Evolutionary conservation across 768 basidiomycete genomes (phyloP).

Genomic region (Lanmaoa pseudosensibilis): DNA sequence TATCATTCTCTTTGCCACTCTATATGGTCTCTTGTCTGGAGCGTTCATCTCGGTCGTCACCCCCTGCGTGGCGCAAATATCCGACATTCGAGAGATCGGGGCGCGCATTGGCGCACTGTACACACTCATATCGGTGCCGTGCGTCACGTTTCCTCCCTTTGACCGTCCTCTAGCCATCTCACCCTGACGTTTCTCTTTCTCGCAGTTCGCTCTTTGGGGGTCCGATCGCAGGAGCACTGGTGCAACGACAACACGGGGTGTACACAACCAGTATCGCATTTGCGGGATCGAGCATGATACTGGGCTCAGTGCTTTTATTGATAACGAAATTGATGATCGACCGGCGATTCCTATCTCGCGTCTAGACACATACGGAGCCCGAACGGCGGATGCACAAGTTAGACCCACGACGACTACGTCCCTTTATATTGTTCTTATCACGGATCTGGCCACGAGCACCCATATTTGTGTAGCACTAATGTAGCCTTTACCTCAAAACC

Average conservation of each 20-base stretch:
- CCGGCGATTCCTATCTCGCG: conserved; percentile 42
- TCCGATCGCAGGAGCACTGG: conserved; percentile 60
- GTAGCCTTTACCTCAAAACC: conserved; percentile 29
- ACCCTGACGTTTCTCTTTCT: not conserved
- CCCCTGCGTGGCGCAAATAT: conserved; percentile 68
- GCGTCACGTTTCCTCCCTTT: conserved; percentile 36
- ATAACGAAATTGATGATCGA: conserved; percentile 49
- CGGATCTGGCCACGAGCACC: conserved; percentile 18
- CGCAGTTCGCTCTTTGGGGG: conserved; percentile 61
- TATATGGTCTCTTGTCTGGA: conserved; percentile 67
- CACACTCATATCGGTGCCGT: conserved; percentile 68
- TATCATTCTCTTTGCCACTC: conserved; percentile 50
- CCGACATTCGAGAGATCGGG: conserved; percentile 57
- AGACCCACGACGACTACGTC: not conserved
- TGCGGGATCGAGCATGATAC: conserved; percentile 56
- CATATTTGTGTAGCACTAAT: conserved; percentile 25
- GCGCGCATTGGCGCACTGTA: conserved; percentile 65
- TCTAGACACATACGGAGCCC: conserved; percentile 32
- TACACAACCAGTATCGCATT: conserved; percentile 54
- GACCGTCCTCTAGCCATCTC: not conserved
- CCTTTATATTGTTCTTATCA: not conserved
- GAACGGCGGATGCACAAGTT: not conserved
- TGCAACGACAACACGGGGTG: conserved; percentile 46
- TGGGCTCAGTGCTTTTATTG: conserved; percentile 59
- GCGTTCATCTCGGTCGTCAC: conserved; percentile 68